Evolutionary conservation across 768 basidiomycete genomes (phyloP), one percentile per base, ranked within the genome.

Genomic region (Exsudoporus frostii): DNA sequence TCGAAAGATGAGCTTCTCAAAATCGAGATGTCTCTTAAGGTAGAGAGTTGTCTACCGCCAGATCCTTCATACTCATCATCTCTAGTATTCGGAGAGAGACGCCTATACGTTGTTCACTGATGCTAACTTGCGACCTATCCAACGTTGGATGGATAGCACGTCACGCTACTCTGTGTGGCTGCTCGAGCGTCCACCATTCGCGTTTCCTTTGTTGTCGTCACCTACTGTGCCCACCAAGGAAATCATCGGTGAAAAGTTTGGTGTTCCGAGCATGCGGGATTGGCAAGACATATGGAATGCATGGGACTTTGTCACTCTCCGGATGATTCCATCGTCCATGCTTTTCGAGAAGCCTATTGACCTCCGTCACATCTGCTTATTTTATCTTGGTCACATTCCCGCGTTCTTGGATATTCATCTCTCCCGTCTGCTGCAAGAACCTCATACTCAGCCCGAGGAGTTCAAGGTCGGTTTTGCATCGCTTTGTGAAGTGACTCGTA

Each of bases 371-470:
- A 93, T 96, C 51, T 96, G 93, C 64, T 78, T 98, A n/a, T 99
- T 99, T 73, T 98, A 98, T 70, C 65, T 92, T 13, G 96, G 96
- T 0, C 97, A 98, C 67, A 92, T 98, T 42, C 92, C 92, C 2
- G 79, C 90, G 19, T 97, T 96, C 74, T 70, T 95, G 56, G 95
- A 97, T 63, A 97, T 97, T 22, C 88, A 96, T 64, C 71, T 96
- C 44, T 90, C 90, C 3, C 77, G 79, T 45, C 70, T 92, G 13
- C 68, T 97, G 46, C 65, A 82, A 37, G 88, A 94, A 60, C 82
- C 86, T 1, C 82, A 91, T 61, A 92, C 93, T 0, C 84, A 93
- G 57, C 97, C 97, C 1, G 79, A 88, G 54, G 73, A 80, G 48
- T 96, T 88, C 74, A 92, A 92, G 68, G 81, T 82, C 19, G 14